These are phyloP conservation scores for Phytophthora litchii DNA, from an alignment of 352 stramenopile species.

Conservation along the genomic window DNA sequence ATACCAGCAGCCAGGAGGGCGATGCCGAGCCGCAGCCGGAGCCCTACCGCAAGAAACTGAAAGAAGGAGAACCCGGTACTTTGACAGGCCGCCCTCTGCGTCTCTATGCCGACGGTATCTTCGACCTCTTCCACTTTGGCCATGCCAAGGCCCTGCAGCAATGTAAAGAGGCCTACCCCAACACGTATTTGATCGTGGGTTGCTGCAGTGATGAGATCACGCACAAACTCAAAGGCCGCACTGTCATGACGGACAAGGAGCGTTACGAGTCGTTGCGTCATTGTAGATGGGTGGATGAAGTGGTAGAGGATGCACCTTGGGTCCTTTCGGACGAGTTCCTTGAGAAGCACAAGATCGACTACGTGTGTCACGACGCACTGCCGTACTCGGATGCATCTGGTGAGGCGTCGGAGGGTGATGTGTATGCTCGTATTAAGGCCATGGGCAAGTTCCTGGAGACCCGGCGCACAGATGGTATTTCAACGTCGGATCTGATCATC, in stretches of 20 bases:
- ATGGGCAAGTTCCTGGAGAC: constrained; percentile 89
- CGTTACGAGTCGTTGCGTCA: constrained; percentile 87
- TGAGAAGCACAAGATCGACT: constrained; percentile 87
- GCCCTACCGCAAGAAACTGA: constrained; percentile 63
- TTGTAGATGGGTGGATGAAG: constrained; percentile 89
- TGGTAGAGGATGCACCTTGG: constrained; percentile 89
- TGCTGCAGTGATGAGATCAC: constrained; percentile 89
- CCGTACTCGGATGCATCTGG: constrained; percentile 85
- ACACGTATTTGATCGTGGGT: constrained; percentile 86
- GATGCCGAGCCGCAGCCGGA: constrained; percentile 40
- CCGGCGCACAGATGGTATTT: constrained; percentile 87
- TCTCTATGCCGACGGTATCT: constrained; percentile 90
- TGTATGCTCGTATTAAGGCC: constrained; percentile 88
- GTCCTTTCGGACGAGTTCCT: constrained; percentile 86
- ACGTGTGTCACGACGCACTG: constrained; percentile 89
- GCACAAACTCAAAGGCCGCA: constrained; percentile 88
- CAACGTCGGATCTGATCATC: constrained; percentile 90
- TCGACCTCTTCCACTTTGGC: constrained; percentile 91
- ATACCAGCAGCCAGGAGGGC: constrained; percentile 32
- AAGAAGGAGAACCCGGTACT: constrained; percentile 73
- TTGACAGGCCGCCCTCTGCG: constrained; percentile 76
- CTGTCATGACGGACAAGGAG: constrained; percentile 89
- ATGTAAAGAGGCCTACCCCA: constrained; percentile 87
- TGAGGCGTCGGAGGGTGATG: constrained; percentile 72
- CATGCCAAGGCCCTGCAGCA: constrained; percentile 89